Evolutionary conservation across 768 basidiomycete species (phyloP).

Genomic region (Kwoniella sp.): DNA sequence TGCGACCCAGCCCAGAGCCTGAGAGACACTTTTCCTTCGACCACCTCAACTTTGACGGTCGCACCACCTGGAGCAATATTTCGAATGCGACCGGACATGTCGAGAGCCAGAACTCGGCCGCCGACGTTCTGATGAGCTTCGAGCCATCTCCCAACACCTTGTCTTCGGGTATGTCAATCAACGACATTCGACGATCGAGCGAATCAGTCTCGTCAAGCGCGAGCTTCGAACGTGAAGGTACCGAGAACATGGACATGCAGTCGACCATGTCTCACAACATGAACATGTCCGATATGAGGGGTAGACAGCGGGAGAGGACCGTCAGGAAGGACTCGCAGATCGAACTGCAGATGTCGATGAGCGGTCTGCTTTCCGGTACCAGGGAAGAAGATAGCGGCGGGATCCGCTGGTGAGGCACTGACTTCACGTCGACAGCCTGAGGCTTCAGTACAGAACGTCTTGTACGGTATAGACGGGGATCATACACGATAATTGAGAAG

Average conservation of each 20-base stretch:
- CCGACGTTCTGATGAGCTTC: conserved; percentile 26
- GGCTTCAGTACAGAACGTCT: no score
- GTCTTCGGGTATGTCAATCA: conserved; percentile 8
- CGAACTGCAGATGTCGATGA: conserved; percentile 36
- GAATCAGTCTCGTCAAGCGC: conserved; percentile 22
- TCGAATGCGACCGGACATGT: conserved; percentile 10
- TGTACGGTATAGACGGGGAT: no score
- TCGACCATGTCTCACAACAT: conserved; percentile 8
- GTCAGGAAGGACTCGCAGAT: conserved; percentile 29
- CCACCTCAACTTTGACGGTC: conserved; percentile 10
- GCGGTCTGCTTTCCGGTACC: conserved; percentile 23
- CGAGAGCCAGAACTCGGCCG: conserved; percentile 8
- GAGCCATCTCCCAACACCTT: conserved; percentile 33
- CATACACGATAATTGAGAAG: no score
- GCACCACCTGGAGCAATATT: conserved; percentile 1
- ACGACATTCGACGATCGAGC: conserved; percentile 27
- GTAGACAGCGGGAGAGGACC: conserved; percentile 21
- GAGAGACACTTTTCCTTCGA: conserved; percentile 27
- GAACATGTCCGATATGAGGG: conserved; percentile 21
- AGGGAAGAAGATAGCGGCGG: conserved; percentile 32
- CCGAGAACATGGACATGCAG: conserved; percentile 8
- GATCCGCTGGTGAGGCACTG: conserved; percentile 47
- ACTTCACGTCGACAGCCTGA: neutral
- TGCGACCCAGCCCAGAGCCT: conserved; percentile 43
- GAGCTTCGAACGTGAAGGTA: conserved; percentile 13